A percentile compares a stretch with the other conserved stretches of the same genome.
Evolutionary conservation across 1,139 yeast species (phyloP).

Genomic region (Yamadazyma sp.): DNA sequence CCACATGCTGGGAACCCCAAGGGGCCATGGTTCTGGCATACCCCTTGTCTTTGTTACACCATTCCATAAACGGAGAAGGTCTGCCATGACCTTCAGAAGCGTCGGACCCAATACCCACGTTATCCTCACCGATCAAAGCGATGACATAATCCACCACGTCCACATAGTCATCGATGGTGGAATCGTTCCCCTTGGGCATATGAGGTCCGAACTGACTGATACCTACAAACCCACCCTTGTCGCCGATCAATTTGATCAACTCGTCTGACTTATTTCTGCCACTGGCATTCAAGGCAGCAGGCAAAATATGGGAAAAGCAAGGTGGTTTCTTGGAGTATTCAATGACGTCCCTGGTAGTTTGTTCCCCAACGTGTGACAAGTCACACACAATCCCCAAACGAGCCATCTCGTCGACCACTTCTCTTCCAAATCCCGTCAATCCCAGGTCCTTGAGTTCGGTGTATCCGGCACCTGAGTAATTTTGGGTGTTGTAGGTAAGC

Average conservation of each 20-base stretch:
- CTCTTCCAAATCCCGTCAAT: constrained; percentile 39
- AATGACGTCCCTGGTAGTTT: constrained; percentile 48
- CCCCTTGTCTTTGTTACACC: constrained; percentile 17
- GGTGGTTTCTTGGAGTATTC: constrained; percentile 46
- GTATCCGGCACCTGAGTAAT: constrained; percentile 16
- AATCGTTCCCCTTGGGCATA: constrained; percentile 17
- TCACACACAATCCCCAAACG: constrained; percentile 56
- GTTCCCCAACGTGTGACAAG: constrained; percentile 48
- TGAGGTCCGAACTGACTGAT: constrained; percentile 17
- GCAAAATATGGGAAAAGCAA: constrained; percentile 41
- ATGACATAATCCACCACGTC: constrained; percentile 16
- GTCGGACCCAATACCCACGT: constrained; percentile 17
- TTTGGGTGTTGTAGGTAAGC: constrained; percentile 16
- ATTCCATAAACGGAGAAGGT: constrained; percentile 17
- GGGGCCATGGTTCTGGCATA: constrained; percentile 15
- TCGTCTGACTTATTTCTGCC: constrained; percentile 16
- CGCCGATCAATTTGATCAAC: constrained; percentile 13
- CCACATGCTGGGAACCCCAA: constrained; percentile 17
- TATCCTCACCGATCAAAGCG: constrained; percentile 15
- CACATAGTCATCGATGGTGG: constrained; percentile 17
- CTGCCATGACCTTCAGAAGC: constrained; percentile 17
- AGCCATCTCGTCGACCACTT: constrained; percentile 47
- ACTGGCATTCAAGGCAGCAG: constrained; percentile 13
- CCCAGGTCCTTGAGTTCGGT: constrained; percentile 45
- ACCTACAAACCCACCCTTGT: constrained; percentile 17